These are phyloP conservation scores for Chaetomium fimeti DNA, from an alignment of 495 filamentous ascomycete genomes.

Conservation along the genomic window DNA sequence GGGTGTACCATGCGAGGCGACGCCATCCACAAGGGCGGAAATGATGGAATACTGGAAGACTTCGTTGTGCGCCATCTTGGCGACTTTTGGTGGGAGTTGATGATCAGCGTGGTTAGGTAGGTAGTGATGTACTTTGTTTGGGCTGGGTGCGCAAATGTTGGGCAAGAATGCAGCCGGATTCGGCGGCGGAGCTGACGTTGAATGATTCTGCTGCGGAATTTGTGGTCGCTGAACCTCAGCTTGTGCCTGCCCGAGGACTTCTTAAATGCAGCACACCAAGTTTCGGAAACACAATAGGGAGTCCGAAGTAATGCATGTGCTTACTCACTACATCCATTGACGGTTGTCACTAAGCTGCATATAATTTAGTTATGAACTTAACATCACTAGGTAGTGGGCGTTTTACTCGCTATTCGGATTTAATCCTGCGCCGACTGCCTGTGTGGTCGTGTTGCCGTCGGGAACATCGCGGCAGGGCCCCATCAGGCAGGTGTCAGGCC, in stretches of 20 bases:
- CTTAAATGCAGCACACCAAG: not conserved
- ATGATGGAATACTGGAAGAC: slow-evolving; percentile 54
- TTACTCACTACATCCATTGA: not conserved
- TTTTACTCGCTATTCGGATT: no score
- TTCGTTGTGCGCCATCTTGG: slow-evolving; percentile 41
- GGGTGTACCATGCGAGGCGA: slow-evolving; percentile 42
- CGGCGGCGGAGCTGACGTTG: not conserved
- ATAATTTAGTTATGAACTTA: no score
- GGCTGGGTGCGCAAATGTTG: not conserved
- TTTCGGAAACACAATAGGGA: not conserved
- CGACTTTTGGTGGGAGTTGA: not conserved
- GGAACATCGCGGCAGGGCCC: no score
- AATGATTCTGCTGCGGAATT: no score
- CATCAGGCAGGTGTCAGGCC: no score
- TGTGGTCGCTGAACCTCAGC: no score
- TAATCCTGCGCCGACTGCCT: no score
- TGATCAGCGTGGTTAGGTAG: not conserved
- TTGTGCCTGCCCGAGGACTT: not conserved
- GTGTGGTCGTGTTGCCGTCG: no score
- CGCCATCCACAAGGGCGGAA: slow-evolving; percentile 54
- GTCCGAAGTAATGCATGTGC: not conserved
- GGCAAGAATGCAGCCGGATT: not conserved
- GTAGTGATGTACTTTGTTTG: not conserved
- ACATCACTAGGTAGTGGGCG: no score
- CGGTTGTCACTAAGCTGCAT: not conserved